Evolutionary conservation across 2,329 filamentous ascomycete genomes (phyloP).

Genomic region (Penicillium sp.): DNA sequence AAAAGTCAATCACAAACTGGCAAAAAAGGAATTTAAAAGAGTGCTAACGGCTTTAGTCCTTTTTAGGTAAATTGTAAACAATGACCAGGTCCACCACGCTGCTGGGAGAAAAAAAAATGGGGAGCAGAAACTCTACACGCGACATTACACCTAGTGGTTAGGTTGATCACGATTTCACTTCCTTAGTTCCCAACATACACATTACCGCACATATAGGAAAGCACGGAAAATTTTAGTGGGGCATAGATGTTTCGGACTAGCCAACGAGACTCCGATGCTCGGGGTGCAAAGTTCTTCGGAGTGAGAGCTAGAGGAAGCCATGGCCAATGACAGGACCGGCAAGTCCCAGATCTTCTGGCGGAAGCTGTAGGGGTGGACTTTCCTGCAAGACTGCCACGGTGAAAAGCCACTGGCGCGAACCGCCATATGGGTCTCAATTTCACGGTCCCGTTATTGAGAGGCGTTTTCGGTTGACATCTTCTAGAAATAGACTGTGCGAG

Average conservation of each 20-base stretch:
- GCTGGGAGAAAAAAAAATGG: background rate
- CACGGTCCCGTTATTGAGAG: background rate
- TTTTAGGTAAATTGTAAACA: slow-evolving; percentile 1
- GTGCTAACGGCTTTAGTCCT: background rate
- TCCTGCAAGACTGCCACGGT: background rate
- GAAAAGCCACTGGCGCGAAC: background rate
- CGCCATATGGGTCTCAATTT: background rate
- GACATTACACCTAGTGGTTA: background rate
- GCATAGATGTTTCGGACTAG: background rate
- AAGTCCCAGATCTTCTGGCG: background rate
- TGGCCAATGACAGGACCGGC: background rate
- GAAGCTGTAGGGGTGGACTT: background rate
- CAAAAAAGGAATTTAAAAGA: background rate
- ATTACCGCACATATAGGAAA: background rate
- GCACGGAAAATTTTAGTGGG: background rate
- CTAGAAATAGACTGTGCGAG: background rate
- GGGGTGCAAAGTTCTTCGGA: background rate
- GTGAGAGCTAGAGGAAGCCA: background rate
- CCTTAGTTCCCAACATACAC: background rate
- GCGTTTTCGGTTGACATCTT: background rate
- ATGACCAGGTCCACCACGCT: background rate
- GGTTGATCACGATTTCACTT: background rate
- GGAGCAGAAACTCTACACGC: background rate
- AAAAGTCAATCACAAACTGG: background rate
- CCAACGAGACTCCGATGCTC: background rate